A percentile compares a stretch with the other conserved stretches of the same genome.
Conservation (phyloP, 2,329 filamentous ascomycete species). For the Scleromitrula shiraiana region DNA sequence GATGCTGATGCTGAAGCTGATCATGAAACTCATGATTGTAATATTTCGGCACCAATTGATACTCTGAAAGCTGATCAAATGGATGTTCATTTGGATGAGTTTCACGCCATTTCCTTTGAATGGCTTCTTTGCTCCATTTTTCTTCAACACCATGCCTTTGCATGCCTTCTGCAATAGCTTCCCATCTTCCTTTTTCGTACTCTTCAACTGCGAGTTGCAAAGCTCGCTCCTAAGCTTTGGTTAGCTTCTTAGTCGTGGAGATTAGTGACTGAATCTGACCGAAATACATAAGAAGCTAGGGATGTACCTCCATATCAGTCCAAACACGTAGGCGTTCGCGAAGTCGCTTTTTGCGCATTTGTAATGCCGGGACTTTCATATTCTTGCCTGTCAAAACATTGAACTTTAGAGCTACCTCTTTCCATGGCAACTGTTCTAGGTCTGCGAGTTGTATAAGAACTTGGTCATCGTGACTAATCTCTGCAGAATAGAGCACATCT, state of each 20-base stretch:
- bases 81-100: slow-evolving; percentile 15
- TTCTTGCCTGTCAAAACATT: slow-evolving; percentile 25
- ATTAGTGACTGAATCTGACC: slow-evolving; percentile 10
- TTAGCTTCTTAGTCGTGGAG: slow-evolving; percentile 5
- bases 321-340: slow-evolving; percentile 28
- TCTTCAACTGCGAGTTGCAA: slow-evolving; percentile 28
- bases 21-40: too few species aligned
- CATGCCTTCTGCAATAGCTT: slow-evolving; percentile 28
- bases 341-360: slow-evolving; percentile 33
- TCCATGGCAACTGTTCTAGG: slow-evolving; percentile 30
- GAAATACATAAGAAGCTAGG: slow-evolving; percentile 7
- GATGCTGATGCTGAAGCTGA: background rate
- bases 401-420: slow-evolving; percentile 27
- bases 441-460: slow-evolving; percentile 30
- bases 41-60: too few species aligned
- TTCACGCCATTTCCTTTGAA: slow-evolving; percentile 30
- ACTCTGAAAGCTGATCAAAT: too few species aligned
- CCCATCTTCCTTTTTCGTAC: slow-evolving; percentile 28
- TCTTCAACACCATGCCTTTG: slow-evolving; percentile 27
- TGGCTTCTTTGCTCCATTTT: slow-evolving; percentile 29
- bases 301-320: slow-evolving; percentile 18
- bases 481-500: slow-evolving; percentile 8
- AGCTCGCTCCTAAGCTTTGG: slow-evolving; percentile 23
- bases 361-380: slow-evolving; percentile 30
- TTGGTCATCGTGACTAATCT: slow-evolving; percentile 27